phyloP scores from a whole-genome alignment of 2,329 filamentous ascomycete genomes.

The Celoporthe dispersa region DNA sequence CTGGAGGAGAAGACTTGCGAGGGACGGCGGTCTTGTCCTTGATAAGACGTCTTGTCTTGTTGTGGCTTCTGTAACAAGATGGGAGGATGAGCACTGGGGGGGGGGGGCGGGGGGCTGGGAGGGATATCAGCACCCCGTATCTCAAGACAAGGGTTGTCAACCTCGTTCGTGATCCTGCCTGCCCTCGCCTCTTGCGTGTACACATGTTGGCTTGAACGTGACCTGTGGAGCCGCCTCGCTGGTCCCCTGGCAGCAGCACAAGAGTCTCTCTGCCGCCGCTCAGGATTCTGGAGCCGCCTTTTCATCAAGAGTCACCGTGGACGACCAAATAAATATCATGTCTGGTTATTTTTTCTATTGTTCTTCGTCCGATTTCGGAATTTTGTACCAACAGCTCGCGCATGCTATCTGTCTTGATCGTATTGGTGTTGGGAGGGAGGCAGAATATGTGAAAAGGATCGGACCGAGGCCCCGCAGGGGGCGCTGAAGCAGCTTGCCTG shows the following conservation, averaged over 20 bases:
- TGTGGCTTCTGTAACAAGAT: too few relatives aligned
- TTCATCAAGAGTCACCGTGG: neutral
- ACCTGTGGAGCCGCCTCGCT: too few relatives aligned
- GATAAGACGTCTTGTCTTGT: neutral
- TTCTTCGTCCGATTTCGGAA: too few relatives aligned
- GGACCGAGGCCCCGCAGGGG: neutral
- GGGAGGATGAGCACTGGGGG: too few relatives aligned
- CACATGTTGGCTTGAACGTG: too few relatives aligned
- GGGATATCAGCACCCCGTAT: neutral
- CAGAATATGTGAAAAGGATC: slow-evolving; percentile 13
- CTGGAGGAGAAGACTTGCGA: neutral
- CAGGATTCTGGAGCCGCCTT: neutral
- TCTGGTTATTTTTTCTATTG: neutral
- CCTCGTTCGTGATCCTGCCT: neutral
- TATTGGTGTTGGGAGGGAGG: neutral
- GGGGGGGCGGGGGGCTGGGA: too few relatives aligned
- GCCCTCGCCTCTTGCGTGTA: too few relatives aligned
- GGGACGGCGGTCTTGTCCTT: neutral
- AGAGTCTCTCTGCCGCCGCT: neutral
- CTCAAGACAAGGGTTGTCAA: neutral
- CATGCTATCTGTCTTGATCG: slow-evolving; percentile 16
- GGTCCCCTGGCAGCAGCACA: too few relatives aligned
- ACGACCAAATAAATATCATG: neutral
- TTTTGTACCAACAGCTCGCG: neutral
- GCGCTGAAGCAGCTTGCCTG: neutral